phyloP scores from a whole-genome alignment of 73 alveolate species.

The Paramecium bursaria region DNA sequence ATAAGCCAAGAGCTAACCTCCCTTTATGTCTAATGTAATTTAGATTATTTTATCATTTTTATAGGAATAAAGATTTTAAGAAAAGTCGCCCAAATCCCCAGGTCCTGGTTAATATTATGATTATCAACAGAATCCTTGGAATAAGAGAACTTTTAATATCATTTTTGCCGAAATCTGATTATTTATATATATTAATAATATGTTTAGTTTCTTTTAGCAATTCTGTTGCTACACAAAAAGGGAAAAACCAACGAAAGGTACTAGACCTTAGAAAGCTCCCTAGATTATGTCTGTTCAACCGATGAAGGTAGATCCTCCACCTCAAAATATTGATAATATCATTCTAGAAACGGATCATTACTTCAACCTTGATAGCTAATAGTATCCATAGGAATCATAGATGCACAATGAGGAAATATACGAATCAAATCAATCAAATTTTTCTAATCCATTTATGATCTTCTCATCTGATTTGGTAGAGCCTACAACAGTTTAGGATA shows the following conservation, averaged over 20 bases:
- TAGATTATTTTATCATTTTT: not conserved
- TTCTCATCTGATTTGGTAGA: constrained; percentile 32
- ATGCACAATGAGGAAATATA: too few species aligned
- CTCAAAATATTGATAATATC: constrained; percentile 7
- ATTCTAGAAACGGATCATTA: constrained; percentile 60
- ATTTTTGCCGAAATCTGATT: constrained; percentile 68
- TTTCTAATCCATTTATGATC: constrained; percentile 29
- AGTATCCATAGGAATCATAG: not conserved
- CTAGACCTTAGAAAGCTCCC: constrained; percentile 21
- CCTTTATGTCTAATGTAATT: constrained; percentile 35
- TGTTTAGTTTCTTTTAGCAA: constrained; percentile 30
- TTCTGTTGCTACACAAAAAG: constrained; percentile 47
- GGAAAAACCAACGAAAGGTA: constrained; percentile 36
- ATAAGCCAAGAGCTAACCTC: constrained; percentile 47
- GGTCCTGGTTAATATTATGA: constrained; percentile 56
- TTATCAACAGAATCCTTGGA: constrained; percentile 30
- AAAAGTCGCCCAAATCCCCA: not conserved
- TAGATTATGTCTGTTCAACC: constrained; percentile 45
- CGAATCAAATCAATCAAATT: too few species aligned
- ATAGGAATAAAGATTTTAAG: constrained; percentile 52
- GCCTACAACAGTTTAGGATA: not conserved
- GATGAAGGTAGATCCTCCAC: not conserved
- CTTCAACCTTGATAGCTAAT: constrained; percentile 21
- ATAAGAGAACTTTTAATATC: constrained; percentile 67
- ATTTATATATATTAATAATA: not conserved